Conservation (phyloP, 768 basidiomycete genomes). For the Serendipita vermifera region DNA sequence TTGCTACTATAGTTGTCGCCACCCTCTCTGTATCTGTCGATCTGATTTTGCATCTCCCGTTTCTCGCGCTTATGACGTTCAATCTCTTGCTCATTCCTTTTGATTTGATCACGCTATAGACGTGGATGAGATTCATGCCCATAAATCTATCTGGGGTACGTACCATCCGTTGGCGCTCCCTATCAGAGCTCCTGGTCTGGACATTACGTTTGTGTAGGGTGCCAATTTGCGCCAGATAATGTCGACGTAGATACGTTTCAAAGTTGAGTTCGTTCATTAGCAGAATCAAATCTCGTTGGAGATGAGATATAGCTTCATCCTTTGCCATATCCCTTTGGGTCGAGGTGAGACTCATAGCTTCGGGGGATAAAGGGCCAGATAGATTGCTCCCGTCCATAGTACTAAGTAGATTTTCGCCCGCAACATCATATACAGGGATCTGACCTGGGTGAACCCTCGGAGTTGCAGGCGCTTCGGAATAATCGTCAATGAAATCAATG, state of each 20-base stretch:
- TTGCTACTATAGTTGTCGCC: slow-evolving; percentile 7
- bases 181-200: slow-evolving; percentile 59
- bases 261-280: slow-evolving; percentile 75
- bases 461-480: slow-evolving; percentile 24
- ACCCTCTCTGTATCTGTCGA: background rate
- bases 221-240: slow-evolving; percentile 74
- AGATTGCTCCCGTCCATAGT: background rate
- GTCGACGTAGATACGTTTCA: slow-evolving; percentile 68
- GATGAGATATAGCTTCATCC: slow-evolving; percentile 48
- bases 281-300: slow-evolving; percentile 65
- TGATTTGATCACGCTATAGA: background rate
- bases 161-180: slow-evolving; percentile 71
- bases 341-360: slow-evolving; percentile 3
- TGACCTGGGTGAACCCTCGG: slow-evolving; percentile 20
- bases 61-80: slow-evolving; percentile 53
- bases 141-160: slow-evolving; percentile 18
- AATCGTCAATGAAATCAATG: slow-evolving; percentile 42
- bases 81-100: slow-evolving; percentile 75
- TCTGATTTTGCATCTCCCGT: slow-evolving; percentile 55
- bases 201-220: slow-evolving; percentile 62
- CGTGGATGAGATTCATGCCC: slow-evolving; percentile 11
- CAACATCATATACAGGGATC: slow-evolving; percentile 16
- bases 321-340: slow-evolving; percentile 6
- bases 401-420: background rate
- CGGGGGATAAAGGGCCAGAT: background rate